Conservation (phyloP, 805 yeast genomes). For the Metschnikowia similis region DNA sequence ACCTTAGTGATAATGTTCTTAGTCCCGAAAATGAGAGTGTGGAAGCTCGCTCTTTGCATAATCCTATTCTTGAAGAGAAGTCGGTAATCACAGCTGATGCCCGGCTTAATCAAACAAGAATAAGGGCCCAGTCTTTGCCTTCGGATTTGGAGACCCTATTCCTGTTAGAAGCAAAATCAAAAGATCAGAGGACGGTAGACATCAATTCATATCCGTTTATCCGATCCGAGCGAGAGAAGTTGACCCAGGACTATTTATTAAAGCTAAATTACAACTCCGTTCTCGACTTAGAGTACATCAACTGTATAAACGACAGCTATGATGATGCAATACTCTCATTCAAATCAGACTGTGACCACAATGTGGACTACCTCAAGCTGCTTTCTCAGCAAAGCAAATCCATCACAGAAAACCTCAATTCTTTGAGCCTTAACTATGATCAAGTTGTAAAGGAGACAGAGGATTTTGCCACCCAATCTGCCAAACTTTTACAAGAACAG, state of each 20-base stretch:
- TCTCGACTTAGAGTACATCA: conserved; percentile 38
- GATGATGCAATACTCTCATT: conserved; percentile 33
- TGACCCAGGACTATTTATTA: conserved; percentile 34
- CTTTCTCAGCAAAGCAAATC: conserved; percentile 45
- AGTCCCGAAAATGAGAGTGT: conserved; percentile 16
- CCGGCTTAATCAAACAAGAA: not conserved
- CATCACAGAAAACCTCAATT: conserved; percentile 43
- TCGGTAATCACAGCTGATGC: not conserved
- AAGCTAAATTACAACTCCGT: conserved; percentile 41
- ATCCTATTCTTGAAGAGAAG: conserved; percentile 8
- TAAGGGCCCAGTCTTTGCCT: not conserved
- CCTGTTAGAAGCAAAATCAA: not conserved
- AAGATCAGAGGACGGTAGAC: not conserved
- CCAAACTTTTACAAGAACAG: conserved; percentile 46
- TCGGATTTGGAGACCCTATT: not conserved
- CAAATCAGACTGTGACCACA: conserved; percentile 24
- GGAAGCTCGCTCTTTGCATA: conserved; percentile 15
- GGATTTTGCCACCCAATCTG: conserved; percentile 58
- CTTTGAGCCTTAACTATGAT: conserved; percentile 49
- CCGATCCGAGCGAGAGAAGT: conserved; percentile 27
- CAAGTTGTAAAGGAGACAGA: conserved; percentile 58
- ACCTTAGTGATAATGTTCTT: conserved; percentile 26
- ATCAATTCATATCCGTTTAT: conserved; percentile 33
- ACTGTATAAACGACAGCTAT: conserved; percentile 33
- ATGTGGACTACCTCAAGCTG: conserved; percentile 17